Evolutionary conservation across 1,139 yeast genomes (phyloP), one percentile per base, ranked within the genome.

Genomic region (Pichia sp.): DNA sequence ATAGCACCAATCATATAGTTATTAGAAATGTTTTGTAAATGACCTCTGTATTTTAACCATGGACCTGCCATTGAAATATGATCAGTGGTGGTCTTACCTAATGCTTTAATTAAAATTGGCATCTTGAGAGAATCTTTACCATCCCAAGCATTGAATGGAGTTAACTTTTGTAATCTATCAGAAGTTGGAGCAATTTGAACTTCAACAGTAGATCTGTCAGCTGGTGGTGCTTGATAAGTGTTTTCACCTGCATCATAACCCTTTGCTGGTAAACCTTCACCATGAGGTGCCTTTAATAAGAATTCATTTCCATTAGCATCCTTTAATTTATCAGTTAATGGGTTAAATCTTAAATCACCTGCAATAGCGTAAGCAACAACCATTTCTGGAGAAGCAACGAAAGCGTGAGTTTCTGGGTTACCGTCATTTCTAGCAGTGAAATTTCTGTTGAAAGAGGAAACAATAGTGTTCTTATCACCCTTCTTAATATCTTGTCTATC

Each of bases 41-140:
- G 98, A 76, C 98, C 98, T 80, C 97, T 87, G 95, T 92, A 92
- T 78, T 92, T 92, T 80, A 92, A 87, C 98, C 98, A 92, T 68
- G 97, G 97, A 74, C 98, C 98, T 67, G 98, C 98, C 94, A 87
- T 89, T 64, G 97, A 90, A 65, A 92, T 92, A 76, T 92, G 97
- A 75, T 92, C 98, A 61, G 98, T 92, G 65, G 98, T 92, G 70
- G 97, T 89, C 81, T 92, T 92, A 75, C 97, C 97, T 58, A 83
- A 76, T 58, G 97, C 87, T 78, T 92, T 92, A 73, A 92, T 87
- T 72, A 92, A 84, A 59, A 92, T 89, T 69, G 97, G 97, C 77
- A 90, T 74, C 66, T 78, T 76, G 55, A 71, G 68, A 61, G 95
- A 90, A 65, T 92, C 97, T 76, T 89, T 85, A 68, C 97, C 97